Percentiles rank a stretch among this genome's conserved stretches.
phyloP scores from a whole-genome alignment of 495 filamentous ascomycete species.

The Penicillium roqueforti region DNA sequence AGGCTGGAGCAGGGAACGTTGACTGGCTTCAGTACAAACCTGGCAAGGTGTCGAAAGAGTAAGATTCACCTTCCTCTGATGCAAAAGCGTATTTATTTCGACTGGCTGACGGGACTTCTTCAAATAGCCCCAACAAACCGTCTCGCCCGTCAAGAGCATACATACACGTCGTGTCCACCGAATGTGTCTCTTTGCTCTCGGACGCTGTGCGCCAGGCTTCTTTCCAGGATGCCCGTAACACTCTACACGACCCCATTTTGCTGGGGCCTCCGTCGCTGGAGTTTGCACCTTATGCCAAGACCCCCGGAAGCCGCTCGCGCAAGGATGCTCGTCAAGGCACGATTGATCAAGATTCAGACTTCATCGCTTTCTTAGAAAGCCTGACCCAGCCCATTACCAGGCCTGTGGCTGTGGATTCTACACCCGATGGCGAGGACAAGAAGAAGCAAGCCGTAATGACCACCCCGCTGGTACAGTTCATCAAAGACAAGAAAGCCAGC shows the following conservation, averaged over 20 bases:
- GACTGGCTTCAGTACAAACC: conserved; percentile 76
- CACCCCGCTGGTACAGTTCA: conserved; percentile 85
- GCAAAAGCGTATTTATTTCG: conserved; percentile 9
- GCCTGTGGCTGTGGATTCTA: conserved; percentile 43
- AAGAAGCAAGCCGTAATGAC: conserved; percentile 67
- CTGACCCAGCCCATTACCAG: conserved; percentile 72
- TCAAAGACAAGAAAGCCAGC: conserved; percentile 84
- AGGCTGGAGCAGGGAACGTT: conserved; percentile 67
- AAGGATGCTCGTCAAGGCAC: conserved; percentile 85
- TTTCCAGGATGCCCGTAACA: conserved; percentile 72
- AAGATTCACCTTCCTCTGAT: neutral
- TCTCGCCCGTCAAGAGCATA: conserved; percentile 76
- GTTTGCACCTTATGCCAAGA: conserved; percentile 75
- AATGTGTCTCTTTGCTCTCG: conserved; percentile 56
- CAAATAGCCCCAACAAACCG: conserved; percentile 64
- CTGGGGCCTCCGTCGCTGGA: conserved; percentile 74
- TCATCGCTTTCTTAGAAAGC: conserved; percentile 85
- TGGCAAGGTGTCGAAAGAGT: conserved; percentile 90
- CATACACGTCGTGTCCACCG: conserved; percentile 62
- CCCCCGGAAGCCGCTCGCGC: conserved; percentile 64
- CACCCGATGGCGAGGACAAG: conserved; percentile 44
- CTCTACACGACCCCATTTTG: conserved; percentile 61
- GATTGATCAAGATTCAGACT: conserved; percentile 93
- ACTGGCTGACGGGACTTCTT: conserved; percentile 3
- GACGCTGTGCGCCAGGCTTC: conserved; percentile 59